These are phyloP conservation scores for Cladorrhinum sp. DNA, from an alignment of 2,329 filamentous ascomycete genomes.

Conservation along the genomic window DNA sequence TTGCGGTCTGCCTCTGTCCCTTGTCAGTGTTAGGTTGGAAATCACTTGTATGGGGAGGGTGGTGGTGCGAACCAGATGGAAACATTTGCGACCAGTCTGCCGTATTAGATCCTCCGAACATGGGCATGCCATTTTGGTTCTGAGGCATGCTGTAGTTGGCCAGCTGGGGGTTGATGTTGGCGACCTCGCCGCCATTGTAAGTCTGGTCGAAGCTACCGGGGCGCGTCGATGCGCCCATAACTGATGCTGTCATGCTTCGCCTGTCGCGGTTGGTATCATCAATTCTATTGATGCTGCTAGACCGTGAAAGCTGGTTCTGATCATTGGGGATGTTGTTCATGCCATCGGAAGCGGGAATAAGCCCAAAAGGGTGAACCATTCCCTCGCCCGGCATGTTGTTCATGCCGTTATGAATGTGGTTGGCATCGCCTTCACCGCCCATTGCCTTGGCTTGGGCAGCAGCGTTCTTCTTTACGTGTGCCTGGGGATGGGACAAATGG, in stretches of 20 bases:
- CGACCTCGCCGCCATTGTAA: slow-evolving; percentile 56
- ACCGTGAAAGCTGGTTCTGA: slow-evolving; percentile 60
- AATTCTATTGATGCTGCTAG: slow-evolving; percentile 58
- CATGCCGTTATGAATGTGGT: slow-evolving; percentile 57
- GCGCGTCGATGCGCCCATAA: slow-evolving; percentile 47
- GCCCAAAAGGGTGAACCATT: slow-evolving; percentile 47
- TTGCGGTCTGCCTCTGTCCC: slow-evolving; percentile 66
- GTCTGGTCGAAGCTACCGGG: slow-evolving; percentile 47
- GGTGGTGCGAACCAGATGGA: slow-evolving; percentile 62
- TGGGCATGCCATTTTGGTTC: slow-evolving; percentile 61
- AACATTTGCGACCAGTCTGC: slow-evolving; percentile 78
- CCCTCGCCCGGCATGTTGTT: slow-evolving; percentile 56
- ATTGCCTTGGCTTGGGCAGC: slow-evolving; percentile 54
- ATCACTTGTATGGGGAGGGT: slow-evolving; percentile 58
- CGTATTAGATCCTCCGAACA: slow-evolving; percentile 59
- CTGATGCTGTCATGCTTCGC: slow-evolving; percentile 53
- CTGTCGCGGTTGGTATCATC: slow-evolving; percentile 57
- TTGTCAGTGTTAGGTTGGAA: slow-evolving; percentile 58
- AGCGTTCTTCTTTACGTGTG: slow-evolving; percentile 77
- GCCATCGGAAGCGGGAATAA: slow-evolving; percentile 51
- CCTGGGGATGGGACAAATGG: slow-evolving; percentile 89
- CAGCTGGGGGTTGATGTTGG: slow-evolving; percentile 59
- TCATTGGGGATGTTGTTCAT: slow-evolving; percentile 59
- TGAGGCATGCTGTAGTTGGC: slow-evolving; percentile 63
- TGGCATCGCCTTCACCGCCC: slow-evolving; percentile 53